Evolutionary conservation across 1,284 basidiomycete genomes (phyloP), one percentile per base, ranked within the genome.

Genomic region (Malassezia globosa): DNA sequence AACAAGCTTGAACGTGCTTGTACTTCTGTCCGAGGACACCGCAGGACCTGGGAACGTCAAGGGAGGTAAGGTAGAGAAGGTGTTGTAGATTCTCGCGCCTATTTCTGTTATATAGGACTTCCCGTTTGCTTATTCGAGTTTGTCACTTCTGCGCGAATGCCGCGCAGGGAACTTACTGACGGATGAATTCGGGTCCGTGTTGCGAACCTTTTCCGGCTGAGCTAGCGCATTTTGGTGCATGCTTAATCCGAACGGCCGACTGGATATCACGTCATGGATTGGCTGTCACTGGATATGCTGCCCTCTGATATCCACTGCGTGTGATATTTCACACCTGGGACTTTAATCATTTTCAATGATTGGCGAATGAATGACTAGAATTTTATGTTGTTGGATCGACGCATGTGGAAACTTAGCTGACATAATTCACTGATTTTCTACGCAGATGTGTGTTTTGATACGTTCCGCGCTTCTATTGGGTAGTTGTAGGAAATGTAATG

Each of bases 121-220:
- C 37, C 48, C 48, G 37, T n/a, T 40, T 51, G 48, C 41, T 46
- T 51, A 51, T 41, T 11, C 38, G 22, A 19, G 26, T 42, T 36
- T 42, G 36, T 37, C 11, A 31, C 18, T 29, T 22, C 24, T 34
- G 19, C 24, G 48, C 16, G 19, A 14, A 38, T 22, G 25, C 6
- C 27, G 27, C 23, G 16, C 6, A 16, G 25, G 29, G 13, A 26
- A 7, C 31, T n/a, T 36, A 26, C 37, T 36, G 48, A 38, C 48
- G 48, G 43, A 51, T 51, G 24, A 37, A 31, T 51, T 39, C 43
- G 34, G 42, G 39, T 24, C 29, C 31, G 16, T 37, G 19, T 38
- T n/a, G 33, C 37, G 21, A 41, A 40, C 48, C 48, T 21, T 25
- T 51, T 51, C 36, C 48, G 48, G 41, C 41, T 51, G 48, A 46